Base-by-base conservation (phyloP, 192 early-diverging fungal genomes). In the Coemansia sp. region DNA sequence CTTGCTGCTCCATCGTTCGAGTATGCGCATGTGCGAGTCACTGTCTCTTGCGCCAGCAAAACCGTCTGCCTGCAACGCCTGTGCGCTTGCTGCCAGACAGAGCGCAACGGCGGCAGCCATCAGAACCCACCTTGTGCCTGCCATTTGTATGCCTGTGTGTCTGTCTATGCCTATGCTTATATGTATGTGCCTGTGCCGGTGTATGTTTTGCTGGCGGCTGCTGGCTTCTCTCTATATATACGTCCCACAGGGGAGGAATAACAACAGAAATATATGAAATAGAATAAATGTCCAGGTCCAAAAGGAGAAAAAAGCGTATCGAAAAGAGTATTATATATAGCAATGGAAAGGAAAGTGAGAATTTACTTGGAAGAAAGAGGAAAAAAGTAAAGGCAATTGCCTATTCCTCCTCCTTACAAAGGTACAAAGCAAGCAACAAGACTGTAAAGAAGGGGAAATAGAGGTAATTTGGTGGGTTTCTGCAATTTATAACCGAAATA, bases 51-150 rank as follows among this genome's bases (percentile, higher is more conserved):
- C 32, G 32, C 56, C 22, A 9, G 13, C 56, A 10, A 7, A 32
- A 32, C 32, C 4, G 32, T 32, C 32, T 32, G 32, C 4, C 32
- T 32, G 32, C 32, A 32, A 32, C 32, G 32, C 32, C 38, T 38
- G 37, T 32, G 56, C 14, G 12, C 3, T 2, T 37, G 38, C n/a
- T 40, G 56, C 37, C 7, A 58, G 56, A 2, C 56, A 40, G 32
- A 58, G 38, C 38, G 13, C 56, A 17, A 58, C 32, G 14, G n/a
- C 32, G 14, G 56, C 56, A 58, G 54, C 54, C 8, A 17, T 5
- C 56, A 58, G 39, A 58, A 41, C 32, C 56, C 32, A 41, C 56
- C 56, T 58, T n/a, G 37, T 58, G 39, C 56, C 22, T 4, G 56
- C 32, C 56, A 58, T 58, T 58, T 58, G 11, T 48, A n/a, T 48